Evolutionary conservation across 495 filamentous ascomycete genomes (phyloP).

Genomic region (Aspergillus coremiiformis): DNA sequence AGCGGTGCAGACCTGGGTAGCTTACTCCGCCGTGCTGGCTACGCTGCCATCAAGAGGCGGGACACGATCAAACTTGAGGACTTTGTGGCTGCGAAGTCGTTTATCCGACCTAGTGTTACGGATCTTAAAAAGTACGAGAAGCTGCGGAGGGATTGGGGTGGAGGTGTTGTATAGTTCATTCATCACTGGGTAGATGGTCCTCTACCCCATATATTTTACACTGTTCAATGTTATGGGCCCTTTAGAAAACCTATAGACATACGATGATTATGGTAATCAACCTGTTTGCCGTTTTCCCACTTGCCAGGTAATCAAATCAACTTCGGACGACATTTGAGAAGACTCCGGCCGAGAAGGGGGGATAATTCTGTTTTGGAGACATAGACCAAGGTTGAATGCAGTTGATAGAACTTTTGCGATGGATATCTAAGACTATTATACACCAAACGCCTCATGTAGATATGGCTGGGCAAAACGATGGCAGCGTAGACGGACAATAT

Average conservation of each 20-base stretch:
- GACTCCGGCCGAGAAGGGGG: no score
- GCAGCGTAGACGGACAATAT: slow-evolving; percentile 14
- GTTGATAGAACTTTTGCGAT: slow-evolving; percentile 20
- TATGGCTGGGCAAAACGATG: slow-evolving; percentile 17
- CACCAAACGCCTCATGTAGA: slow-evolving; percentile 20
- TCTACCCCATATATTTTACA: background rate
- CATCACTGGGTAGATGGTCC: background rate
- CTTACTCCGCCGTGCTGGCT: slow-evolving; percentile 67
- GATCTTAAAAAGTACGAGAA: slow-evolving; percentile 63
- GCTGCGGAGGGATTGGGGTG: slow-evolving; percentile 46
- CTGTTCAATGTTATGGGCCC: background rate
- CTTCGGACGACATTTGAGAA: no score
- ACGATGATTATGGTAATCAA: background rate
- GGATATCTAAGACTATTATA: slow-evolving; percentile 21
- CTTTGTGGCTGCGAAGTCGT: slow-evolving; percentile 64
- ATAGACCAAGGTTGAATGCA: slow-evolving; percentile 9
- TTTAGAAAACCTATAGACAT: background rate
- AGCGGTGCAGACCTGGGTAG: slow-evolving; percentile 85
- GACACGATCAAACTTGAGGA: slow-evolving; percentile 60
- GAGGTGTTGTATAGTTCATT: slow-evolving; percentile 24
- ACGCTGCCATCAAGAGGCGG: slow-evolving; percentile 61
- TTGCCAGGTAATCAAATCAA: no score
- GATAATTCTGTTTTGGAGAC: no score
- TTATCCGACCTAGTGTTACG: slow-evolving; percentile 74
- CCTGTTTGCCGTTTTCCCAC: background rate